Base-by-base conservation (phyloP, 768 basidiomycete genomes). In the Trametes villosa region DNA sequence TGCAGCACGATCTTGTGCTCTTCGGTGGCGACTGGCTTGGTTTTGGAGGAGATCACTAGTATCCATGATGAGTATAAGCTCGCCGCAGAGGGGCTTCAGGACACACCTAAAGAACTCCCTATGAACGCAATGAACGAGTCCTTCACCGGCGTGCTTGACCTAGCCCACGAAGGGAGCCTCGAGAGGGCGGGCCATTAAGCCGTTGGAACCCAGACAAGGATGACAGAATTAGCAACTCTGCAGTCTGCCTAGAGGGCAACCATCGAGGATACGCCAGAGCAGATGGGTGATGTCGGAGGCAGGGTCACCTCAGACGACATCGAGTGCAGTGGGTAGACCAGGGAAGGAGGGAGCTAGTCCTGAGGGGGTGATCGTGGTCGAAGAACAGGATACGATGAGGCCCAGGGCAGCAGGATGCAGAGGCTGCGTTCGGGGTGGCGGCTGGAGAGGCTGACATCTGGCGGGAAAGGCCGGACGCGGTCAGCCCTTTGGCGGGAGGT, bases 101-200 rank as follows among this genome's bases (percentile, higher is more conserved):
- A n/a, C n/a, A n/a, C n/a, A n/a, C n/a, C n/a, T n/a, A n/a, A n/a
- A n/a, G n/a, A 7, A 7, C 36, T 18, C 36, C 5, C 13, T 4
- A 18, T 38, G 36, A 38, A 18, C 36, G 15, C 4, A 18, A 38
- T 6, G 7, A 38, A 15, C 13, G 13, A 4, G 15, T 27, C 36
- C 36, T 26, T 9, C 8, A 20, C 22, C n/a, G 49, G 49, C 33
- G 49, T 50, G 31, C 30, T 50, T 36, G 33, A 24, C 33, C 5
- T 50, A 34, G 33, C 49, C 31, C 11, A 50, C 13, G n/a, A 50
- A 33, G 20, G n/a, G 33, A n/a, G n/a, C n/a, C 11, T 36, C 31
- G 29, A 20, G 8, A 20, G 34, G 30, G 49, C 24, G 49, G 49
- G 49, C 49, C 49, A 50, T 50, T 50, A 33, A 50, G 49, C 49